phyloP scores from a whole-genome alignment of 176 grass and related monocot species.

The Microstegium vimineum region DNA sequence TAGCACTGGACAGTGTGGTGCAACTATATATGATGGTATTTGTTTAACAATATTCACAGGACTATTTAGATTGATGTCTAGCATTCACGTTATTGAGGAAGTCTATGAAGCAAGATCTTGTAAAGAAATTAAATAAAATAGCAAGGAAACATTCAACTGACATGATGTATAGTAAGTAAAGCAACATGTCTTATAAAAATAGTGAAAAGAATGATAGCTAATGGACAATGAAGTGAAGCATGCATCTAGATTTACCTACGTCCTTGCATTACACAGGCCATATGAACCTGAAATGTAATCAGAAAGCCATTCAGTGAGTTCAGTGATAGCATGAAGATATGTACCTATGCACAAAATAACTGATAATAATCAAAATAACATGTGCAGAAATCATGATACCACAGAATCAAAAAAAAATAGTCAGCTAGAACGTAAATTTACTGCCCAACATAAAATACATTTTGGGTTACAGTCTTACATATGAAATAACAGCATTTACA shows the following conservation, averaged over 20 bases:
- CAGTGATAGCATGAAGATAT: background rate
- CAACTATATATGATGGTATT: background rate
- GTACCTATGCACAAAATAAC: background rate
- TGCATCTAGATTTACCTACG: slow-evolving; percentile 55
- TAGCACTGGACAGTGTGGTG: background rate
- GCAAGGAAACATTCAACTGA: background rate
- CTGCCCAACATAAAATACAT: slow-evolving; percentile 3
- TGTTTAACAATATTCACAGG: slow-evolving; percentile 4
- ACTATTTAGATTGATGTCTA: background rate
- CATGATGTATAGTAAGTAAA: background rate
- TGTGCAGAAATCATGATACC: slow-evolving; percentile 15
- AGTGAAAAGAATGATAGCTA: background rate
- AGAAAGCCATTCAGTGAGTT: slow-evolving; percentile 3
- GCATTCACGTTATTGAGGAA: slow-evolving; percentile 8
- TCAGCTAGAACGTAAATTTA: background rate
- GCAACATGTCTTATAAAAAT: slow-evolving; percentile 16
- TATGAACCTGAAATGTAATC: slow-evolving; percentile 74
- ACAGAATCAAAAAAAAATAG: slow-evolving; percentile 19
- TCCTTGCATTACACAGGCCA: slow-evolving; percentile 96
- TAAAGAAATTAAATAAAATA: background rate
- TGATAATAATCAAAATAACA: background rate
- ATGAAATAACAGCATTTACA: background rate
- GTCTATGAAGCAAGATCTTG: background rate
- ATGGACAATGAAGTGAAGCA: slow-evolving; percentile 1
- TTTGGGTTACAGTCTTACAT: background rate